Percentiles rank a stretch among this genome's conserved stretches.
These are phyloP conservation scores for Venturia effusa DNA, from an alignment of 2,329 filamentous ascomycete genomes.

Conservation along the genomic window DNA sequence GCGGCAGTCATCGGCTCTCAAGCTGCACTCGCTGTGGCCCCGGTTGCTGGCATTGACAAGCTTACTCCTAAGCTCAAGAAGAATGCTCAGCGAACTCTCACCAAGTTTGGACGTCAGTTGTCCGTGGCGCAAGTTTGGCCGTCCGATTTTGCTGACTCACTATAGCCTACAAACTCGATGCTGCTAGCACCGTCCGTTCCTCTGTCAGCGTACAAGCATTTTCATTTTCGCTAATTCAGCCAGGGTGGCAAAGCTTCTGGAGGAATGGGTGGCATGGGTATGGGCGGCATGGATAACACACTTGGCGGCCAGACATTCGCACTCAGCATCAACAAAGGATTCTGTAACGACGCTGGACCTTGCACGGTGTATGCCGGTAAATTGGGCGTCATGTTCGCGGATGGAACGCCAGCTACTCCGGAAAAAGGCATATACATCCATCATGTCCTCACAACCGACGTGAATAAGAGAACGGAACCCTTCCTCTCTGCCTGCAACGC, in stretches of 20 bases:
- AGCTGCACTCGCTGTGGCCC: not conserved
- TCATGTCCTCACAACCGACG: conserved; percentile 10
- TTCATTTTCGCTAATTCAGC: not conserved
- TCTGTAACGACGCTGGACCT: conserved; percentile 8
- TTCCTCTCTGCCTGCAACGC: conserved; percentile 7
- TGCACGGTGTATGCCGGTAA: conserved; percentile 8
- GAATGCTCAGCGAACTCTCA: conserved; percentile 4
- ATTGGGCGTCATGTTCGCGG: conserved; percentile 6
- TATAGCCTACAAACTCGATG: not conserved
- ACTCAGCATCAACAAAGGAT: conserved; percentile 9
- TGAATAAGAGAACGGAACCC: not conserved
- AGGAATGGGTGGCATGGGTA: conserved; percentile 6
- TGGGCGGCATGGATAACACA: conserved; percentile 4
- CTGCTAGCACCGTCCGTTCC: not conserved
- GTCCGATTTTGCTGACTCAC: not conserved
- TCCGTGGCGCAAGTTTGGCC: not conserved
- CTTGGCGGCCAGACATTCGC: conserved; percentile 5
- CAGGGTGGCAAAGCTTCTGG: conserved; percentile 1
- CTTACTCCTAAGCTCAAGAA: conserved; percentile 2
- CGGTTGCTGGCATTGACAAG: conserved; percentile 3
- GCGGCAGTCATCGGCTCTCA: conserved; percentile 5
- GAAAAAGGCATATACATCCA: conserved; percentile 8
- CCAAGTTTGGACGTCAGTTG: conserved; percentile 10
- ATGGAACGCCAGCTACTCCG: conserved; percentile 2
- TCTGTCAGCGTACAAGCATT: not conserved